Conservation (phyloP, 2,329 filamentous ascomycete species). For the Trematosphaeria pertusa region DNA sequence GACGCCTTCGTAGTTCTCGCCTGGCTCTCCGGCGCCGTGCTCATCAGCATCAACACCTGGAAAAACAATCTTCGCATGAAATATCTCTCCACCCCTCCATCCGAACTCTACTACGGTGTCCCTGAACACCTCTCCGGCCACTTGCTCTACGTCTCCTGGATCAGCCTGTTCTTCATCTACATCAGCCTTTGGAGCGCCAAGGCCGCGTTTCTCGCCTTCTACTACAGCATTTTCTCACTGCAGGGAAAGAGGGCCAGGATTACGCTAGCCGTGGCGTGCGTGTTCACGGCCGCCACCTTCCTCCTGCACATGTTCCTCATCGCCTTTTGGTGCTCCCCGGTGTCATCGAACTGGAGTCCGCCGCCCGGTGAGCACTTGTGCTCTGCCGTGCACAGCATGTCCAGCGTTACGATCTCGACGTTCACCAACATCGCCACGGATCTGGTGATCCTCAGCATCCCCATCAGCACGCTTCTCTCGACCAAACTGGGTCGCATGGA, state of each 20-base stretch:
- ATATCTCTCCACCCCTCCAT: slow-evolving; percentile 19
- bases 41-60: slow-evolving; percentile 37
- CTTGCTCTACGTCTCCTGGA: slow-evolving; percentile 41
- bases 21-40: slow-evolving; percentile 30
- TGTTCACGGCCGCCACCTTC: slow-evolving; percentile 35
- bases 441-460: slow-evolving; percentile 35
- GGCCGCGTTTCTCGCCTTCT: slow-evolving; percentile 40
- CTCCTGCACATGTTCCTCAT: slow-evolving; percentile 39
- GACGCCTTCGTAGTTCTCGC: slow-evolving; percentile 32
- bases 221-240: slow-evolving; percentile 35
- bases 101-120: slow-evolving; percentile 32
- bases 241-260: slow-evolving; percentile 25
- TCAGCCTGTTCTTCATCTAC: slow-evolving; percentile 42
- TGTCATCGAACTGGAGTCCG: slow-evolving; percentile 28
- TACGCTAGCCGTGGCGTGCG: slow-evolving; percentile 22
- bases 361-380: slow-evolving; percentile 24
- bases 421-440: slow-evolving; percentile 39
- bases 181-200: slow-evolving; percentile 37
- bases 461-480: slow-evolving; percentile 28
- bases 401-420: slow-evolving; percentile 34
- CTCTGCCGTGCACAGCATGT: slow-evolving; percentile 36
- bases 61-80: slow-evolving; percentile 38
- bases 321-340: slow-evolving; percentile 36
- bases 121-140: slow-evolving; percentile 29
- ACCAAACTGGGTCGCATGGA: slow-evolving; percentile 26